Evolutionary conservation across 2,329 filamentous ascomycete species (phyloP).

Genomic region (Arthrocladium fulminans): DNA sequence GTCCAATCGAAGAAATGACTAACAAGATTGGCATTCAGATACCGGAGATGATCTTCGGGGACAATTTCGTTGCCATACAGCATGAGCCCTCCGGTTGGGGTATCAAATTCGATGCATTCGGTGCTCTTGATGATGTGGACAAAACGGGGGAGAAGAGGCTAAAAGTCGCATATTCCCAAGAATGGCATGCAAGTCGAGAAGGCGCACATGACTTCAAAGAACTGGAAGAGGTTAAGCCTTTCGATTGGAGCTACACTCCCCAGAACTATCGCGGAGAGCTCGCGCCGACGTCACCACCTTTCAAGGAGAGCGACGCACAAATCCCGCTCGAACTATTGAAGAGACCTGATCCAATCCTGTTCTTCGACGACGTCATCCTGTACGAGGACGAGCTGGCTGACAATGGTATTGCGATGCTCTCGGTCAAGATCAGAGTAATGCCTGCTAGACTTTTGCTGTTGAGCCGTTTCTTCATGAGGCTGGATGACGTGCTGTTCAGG

Average conservation of each 20-base stretch:
- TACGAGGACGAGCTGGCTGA: slow-evolving; percentile 98
- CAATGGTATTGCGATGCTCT: slow-evolving; percentile 86
- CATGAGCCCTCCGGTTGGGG: slow-evolving; percentile 69
- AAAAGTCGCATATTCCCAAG: slow-evolving; percentile 82
- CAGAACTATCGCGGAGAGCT: slow-evolving; percentile 65
- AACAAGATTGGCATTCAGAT: slow-evolving; percentile 71
- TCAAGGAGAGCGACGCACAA: slow-evolving; percentile 37
- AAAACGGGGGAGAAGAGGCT: slow-evolving; percentile 89
- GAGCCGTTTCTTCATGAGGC: slow-evolving; percentile 78
- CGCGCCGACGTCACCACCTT: slow-evolving; percentile 27
- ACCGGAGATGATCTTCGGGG: slow-evolving; percentile 98
- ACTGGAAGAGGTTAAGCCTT: slow-evolving; percentile 68
- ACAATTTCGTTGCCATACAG: slow-evolving; percentile 71
- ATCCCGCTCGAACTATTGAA: slow-evolving; percentile 84
- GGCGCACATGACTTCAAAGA: slow-evolving; percentile 82
- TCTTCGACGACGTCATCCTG: slow-evolving; percentile 91
- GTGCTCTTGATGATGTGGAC: slow-evolving; percentile 82
- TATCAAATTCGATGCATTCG: slow-evolving; percentile 72
- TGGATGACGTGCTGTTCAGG: slow-evolving; percentile 81
- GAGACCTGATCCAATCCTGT: slow-evolving; percentile 84
- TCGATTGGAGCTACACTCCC: slow-evolving; percentile 96
- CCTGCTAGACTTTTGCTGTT: slow-evolving; percentile 77
- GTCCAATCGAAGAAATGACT: slow-evolving; percentile 78
- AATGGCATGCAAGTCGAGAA: slow-evolving; percentile 70
- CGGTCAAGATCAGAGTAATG: slow-evolving; percentile 89